Percentiles rank a stretch among this genome's conserved stretches.
Conservation (phyloP, 2,329 filamentous ascomycete genomes). For the Aphanoascus verrucosus region DNA sequence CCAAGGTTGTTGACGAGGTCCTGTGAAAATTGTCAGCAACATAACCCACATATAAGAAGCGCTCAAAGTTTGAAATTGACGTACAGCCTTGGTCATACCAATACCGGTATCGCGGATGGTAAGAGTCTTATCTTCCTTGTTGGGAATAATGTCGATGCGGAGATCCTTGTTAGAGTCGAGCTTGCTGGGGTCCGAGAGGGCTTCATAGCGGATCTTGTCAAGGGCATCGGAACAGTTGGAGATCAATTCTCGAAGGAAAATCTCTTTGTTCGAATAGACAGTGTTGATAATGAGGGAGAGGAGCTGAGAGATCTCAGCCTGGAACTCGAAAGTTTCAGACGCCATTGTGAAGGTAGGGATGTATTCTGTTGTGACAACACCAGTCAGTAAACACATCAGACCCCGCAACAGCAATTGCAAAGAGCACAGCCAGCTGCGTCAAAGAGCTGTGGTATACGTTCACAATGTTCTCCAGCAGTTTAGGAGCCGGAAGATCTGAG, state of each 20-base stretch:
- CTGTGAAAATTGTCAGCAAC: conserved; percentile 33
- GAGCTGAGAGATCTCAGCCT: conserved; percentile 99
- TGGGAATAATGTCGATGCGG: conserved; percentile 95
- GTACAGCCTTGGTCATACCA: conserved; percentile 99
- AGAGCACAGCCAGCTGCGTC: not conserved
- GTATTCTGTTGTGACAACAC: conserved; percentile 14
- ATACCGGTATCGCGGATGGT: conserved; percentile 98
- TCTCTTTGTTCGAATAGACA: conserved; percentile 99
- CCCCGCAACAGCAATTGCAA: not conserved
- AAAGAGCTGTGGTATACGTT: not conserved
- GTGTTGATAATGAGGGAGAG: conserved; percentile 99
- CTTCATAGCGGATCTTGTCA: conserved; percentile 99
- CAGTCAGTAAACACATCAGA: not conserved
- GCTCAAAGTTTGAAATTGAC: conserved; percentile 30
- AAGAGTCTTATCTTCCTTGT: conserved; percentile 95
- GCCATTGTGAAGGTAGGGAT: conserved; percentile 54
- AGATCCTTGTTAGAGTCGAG: conserved; percentile 96
- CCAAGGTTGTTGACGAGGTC: conserved; percentile 99
- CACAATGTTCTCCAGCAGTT: not conserved
- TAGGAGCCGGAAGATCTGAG: not conserved
- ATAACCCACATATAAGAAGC: not conserved
- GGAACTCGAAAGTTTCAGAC: conserved; percentile 95
- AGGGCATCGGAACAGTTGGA: conserved; percentile 98
- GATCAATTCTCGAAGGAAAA: conserved; percentile 96
- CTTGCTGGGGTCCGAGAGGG: conserved; percentile 92